Evolutionary conservation across 139 green algal genomes (phyloP), one percentile per base, ranked within the genome.

Genomic region (Ostreobium quekettii): DNA sequence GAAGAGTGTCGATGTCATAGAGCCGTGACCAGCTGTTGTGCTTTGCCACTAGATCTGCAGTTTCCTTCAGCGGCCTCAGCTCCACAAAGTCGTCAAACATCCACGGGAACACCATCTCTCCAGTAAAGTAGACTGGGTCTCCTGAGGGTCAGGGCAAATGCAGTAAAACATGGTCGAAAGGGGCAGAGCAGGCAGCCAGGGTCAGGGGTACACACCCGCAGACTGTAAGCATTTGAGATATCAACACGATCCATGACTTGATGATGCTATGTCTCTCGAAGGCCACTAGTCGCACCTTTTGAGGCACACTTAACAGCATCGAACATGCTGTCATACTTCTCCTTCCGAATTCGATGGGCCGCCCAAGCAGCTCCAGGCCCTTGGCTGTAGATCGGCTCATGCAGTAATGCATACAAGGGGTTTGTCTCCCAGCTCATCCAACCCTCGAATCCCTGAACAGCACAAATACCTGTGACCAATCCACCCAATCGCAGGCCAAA

Each of bases 311-410:
- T 71, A 19, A 83, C 69, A 0, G 89, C 88, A 64, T 95, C 86
- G 59, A 96, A 96, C 1, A 65, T 38, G 0, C 48, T 47, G 0
- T 59, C 58, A 47, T 78, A 89, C n/a, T 87, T 29, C 60, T 73
- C 53, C 38, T 84, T 29, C 4, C 78, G 68, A 56, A 94, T 71
- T 7, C 77, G 67, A 35, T 95, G 74, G 1, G 86, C 89, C 5
- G 86, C 80, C 88, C 87, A 96, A 64, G 68, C 61, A 29, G 74
- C 81, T 4, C 83, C 74, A 4, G 42, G 73, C 3, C 79, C 81
- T 57, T 96, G 83, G 76, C 86, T 95, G 82, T 98, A 98, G 75
- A 96, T 96, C 15, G 85, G n/a, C 76, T 98, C 93, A 64, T 98
- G 93, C 69, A 98, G 78, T 6, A 97, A 64, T 2, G 86, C 87